Evolutionary conservation across 2,329 filamentous ascomycete species (phyloP).

Genomic region (Botrytis squamosa): DNA sequence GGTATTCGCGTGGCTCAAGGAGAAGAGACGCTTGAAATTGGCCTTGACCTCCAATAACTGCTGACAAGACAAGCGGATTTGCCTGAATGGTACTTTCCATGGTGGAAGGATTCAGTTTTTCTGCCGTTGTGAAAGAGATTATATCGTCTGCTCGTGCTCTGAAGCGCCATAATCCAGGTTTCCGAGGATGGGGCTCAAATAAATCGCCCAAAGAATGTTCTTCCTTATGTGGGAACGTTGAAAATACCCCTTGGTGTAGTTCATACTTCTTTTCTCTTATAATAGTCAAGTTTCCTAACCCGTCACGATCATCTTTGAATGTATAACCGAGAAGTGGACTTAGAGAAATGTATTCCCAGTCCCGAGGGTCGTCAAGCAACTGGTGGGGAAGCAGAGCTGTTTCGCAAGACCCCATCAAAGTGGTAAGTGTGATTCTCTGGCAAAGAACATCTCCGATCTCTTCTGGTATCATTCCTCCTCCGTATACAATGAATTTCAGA

Average conservation of each 20-base stretch:
- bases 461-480: constrained; percentile 5
- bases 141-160: constrained; percentile 22
- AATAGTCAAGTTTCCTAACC: not conserved
- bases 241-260: constrained; percentile 6
- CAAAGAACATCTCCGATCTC: not conserved
- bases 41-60: constrained; percentile 5
- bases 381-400: constrained; percentile 5
- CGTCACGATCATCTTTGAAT: not conserved
- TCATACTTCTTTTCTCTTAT: not conserved
- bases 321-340: constrained; percentile 8
- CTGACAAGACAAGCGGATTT: constrained; percentile 4
- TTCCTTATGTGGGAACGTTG: not conserved
- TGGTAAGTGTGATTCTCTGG: constrained; percentile 10
- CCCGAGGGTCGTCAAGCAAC: constrained; percentile 11
- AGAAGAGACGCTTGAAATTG: constrained; percentile 1
- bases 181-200: constrained; percentile 17
- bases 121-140: constrained; percentile 11
- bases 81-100: constrained; percentile 12
- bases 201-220: constrained; percentile 9
- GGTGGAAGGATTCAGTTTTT: constrained; percentile 4
- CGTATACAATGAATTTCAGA: constrained; percentile 11
- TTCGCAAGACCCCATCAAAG: constrained; percentile 18
- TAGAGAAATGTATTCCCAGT: constrained; percentile 14
- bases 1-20: not conserved
- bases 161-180: constrained; percentile 19